Evolutionary conservation across 1,139 yeast genomes (phyloP).

Genomic region (Candida sanyaensis): DNA sequence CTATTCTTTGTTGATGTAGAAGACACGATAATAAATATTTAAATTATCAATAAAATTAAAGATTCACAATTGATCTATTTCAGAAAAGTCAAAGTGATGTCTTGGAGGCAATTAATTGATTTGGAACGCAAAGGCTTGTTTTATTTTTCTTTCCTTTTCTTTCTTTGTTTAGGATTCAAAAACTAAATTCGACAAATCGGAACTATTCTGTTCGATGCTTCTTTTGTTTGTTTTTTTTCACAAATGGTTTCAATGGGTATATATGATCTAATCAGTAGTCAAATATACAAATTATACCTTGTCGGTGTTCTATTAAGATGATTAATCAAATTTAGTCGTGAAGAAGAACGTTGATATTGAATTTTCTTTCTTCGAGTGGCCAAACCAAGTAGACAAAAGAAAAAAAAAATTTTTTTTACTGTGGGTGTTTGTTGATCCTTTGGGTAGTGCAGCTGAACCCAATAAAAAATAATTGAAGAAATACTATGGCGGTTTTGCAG

Average conservation of each 20-base stretch:
- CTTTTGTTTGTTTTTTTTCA: not conserved
- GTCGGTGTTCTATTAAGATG: not conserved
- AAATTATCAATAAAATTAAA: not conserved
- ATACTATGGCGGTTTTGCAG: not conserved
- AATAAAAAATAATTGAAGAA: not conserved
- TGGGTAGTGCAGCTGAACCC: not conserved
- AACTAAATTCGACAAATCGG: not conserved
- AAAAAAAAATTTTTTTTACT: constrained; percentile 1
- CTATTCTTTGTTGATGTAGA: constrained; percentile 12
- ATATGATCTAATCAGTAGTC: constrained; percentile 38
- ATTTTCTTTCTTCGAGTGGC: not conserved
- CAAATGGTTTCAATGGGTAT: constrained; percentile 2
- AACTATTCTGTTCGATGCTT: not conserved
- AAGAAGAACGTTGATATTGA: too few species aligned
- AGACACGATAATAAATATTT: constrained; percentile 8
- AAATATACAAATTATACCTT: constrained; percentile 15
- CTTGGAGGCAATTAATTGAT: not conserved
- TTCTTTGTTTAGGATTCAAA: too few species aligned
- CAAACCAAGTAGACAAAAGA: not conserved
- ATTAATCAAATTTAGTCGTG: not conserved
- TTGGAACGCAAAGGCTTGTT: not conserved
- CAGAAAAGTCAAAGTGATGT: constrained; percentile 4
- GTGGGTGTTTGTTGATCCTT: not conserved
- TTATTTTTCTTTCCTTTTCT: too few species aligned
- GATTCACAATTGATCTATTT: constrained; percentile 5